Evolutionary conservation across 305 asterid genomes (phyloP), one percentile per base, ranked within the genome.

Genomic region (Rubia peregrina): DNA sequence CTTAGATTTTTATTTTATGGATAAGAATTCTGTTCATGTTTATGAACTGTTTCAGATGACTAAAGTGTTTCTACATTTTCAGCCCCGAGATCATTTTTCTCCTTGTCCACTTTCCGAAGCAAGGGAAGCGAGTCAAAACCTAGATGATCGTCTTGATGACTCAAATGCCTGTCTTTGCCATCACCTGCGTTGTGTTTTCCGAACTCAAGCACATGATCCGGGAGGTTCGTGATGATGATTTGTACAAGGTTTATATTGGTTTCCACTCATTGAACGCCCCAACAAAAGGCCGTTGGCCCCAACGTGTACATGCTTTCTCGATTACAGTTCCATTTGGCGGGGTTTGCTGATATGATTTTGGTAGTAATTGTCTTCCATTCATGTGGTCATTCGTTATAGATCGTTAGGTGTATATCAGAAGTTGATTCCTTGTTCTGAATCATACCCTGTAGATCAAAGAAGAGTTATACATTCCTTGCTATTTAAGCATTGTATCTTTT

Each of bases 81-180:
- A 89, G 97, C 90, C 69, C 92, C 98, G 16, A 85, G 94, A 79
- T 90, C 99, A 53, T 95, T 95, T 76, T 91, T 91, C 86, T 95
- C 96, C 60, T 81, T 91, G 49, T 87, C 99, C 3, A 73, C 96
- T 51, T 95, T 95, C 77, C 86, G 98, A 84, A 87, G 95, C 92
- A 94, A 94, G 79, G 97, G 94, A 79, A 84, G 87, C 63, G 99
- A 94, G 65, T 84, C 89, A 12, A 94, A 90, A 80, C 90, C 89
- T 66, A 83, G 97, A 85, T 88, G 82, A 76, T 51, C 33, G 38
- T 73, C 72, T 61, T 70, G 30, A 36, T 60, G 65, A 79, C 75
- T 76, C 63, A 80, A 76, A 71, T 75, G 75, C 72, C 67, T 59
- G 53, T 75, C 26, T 61, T 74, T 70, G 72, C 76, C 67, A 68